Base-by-base conservation (phyloP, 129 eudicot genomes). In the Lactuca saligna region DNA sequence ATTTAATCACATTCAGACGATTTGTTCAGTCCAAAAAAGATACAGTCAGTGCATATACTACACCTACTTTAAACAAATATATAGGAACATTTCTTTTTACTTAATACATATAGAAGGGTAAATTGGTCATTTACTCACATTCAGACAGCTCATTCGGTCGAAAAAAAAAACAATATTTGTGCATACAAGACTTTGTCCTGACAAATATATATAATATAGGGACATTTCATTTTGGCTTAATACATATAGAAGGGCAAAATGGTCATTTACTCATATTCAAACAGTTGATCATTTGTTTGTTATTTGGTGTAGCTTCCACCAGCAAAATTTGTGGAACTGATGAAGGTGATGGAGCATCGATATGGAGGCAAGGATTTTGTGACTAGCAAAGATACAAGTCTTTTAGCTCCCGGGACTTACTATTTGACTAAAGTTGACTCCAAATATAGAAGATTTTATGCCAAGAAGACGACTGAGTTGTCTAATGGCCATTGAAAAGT, bases 261-360 rank as follows among this genome's bases (percentile, higher is more conserved):
- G 49, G 49, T 42, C 49, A 42, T 42, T 42, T 42, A 42, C 49
- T 9, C 13, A 7, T 7, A 42, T 42, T 42, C 1, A 42, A 1
- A 42, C 44, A 38, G 6, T 7, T 42, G 29, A 35, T 35, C 38
- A 39, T 39, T 39, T 39, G 7, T 39, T 5, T 39, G 17, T 55
- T 8, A 34, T 3, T 17, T 16, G 16, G 4, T 62, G 79, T 87
- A 90, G 97, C 57, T 83, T 65, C 65, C 85, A 33, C 91, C 97
- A 3, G 87, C 81, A 74, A 81, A 87, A 66, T 87, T 90, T 39
- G 86, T 87, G 42, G 87, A 90, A 59, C 69, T 72, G 7, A 79
- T 90, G 95, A 54, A 90, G 84, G 68, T 90, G 25, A 87, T 90
- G 97, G 97, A 90, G 82, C 91, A 90, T 46, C 85, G 97, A 61